Percentiles rank a stretch among this genome's conserved stretches.
Conservation (phyloP, 2,329 filamentous ascomycete species). For the Pestalotiopsis sp. region DNA sequence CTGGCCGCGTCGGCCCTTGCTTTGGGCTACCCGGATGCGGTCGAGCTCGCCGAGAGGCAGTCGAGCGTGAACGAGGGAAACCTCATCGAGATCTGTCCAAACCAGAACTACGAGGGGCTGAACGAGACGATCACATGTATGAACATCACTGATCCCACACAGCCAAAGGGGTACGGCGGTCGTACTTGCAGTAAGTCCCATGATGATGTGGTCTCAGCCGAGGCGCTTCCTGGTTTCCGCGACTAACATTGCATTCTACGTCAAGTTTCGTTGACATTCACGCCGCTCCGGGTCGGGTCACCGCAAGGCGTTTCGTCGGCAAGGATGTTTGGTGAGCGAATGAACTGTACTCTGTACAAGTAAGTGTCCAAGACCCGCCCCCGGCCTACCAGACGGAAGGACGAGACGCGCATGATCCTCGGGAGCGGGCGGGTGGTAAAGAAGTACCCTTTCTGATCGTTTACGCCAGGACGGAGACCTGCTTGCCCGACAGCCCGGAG, state of each 20-base stretch:
- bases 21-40: neutral
- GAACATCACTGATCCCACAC: conserved; percentile 5
- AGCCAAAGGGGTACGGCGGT: conserved; percentile 1
- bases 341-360: conserved; percentile 17
- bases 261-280: conserved; percentile 1
- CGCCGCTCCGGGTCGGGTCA: conserved; percentile 9
- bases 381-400: neutral
- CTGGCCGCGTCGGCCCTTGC: neutral
- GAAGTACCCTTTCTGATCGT: neutral
- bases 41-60: neutral
- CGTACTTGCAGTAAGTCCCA: conserved; percentile 8
- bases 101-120: conserved; percentile 2
- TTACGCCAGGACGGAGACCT: conserved; percentile 5
- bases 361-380: neutral
- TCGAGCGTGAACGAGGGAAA: neutral
- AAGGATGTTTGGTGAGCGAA: neutral
- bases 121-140: conserved; percentile 1
- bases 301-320: conserved; percentile 14
- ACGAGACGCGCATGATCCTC: too few relatives aligned
- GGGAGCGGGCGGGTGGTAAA: neutral
- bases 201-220: neutral
- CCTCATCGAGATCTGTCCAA: conserved; percentile 7
- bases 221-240: too few relatives aligned
- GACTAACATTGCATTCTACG: neutral
- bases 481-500: conserved; percentile 7